Evolutionary conservation across 2,329 filamentous ascomycete species (phyloP), one percentile per base, ranked within the genome.

Genomic region (Metarhizium anisopliae): DNA sequence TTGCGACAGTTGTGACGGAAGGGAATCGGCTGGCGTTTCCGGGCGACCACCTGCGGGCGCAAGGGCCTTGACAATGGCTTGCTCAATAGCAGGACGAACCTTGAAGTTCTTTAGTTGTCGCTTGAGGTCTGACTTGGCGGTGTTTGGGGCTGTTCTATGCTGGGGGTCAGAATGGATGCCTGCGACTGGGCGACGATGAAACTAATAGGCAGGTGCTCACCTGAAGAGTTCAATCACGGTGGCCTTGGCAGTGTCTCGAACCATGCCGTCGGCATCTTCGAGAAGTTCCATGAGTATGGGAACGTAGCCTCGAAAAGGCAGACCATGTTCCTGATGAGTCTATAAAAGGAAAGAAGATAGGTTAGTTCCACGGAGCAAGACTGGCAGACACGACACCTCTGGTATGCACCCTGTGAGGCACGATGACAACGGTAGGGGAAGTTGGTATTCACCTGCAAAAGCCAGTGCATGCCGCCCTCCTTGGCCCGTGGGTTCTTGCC

Each of bases 81-180:
- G 82, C 59, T 89, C 87, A 64, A 96, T 96, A 14, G 90, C 87
- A 59, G 90, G 90, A 47, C 93, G 84, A 52, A 97, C 90, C 65
- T 90, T 90, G 70, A 89, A 88, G 64, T 84, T 85, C 67, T 88
- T 86, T 58, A 97, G 77, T 71, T 96, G 90, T 67, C 84, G 87
- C 74, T 94, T 94, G 38, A 97, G 75, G 66, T 96, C 92, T 2
- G 87, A 87, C 69, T 96, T 95, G 52, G 92, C 93, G 56, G 85
- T 79, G 61, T 88, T 86, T 16, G 91, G 88, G 0, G 90, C 91
- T 64, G 83, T 84, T 60, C 87, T 90, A 54, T 25, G 32, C 11
- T 5, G 32, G 25, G 14, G 20, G 20, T 25, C 42, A 49, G 45
- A 29, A 8, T 20, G 2, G 25, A 16, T 6, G 45, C 8, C 4